Percentiles rank a stretch among this genome's conserved stretches.
These are phyloP conservation scores for Pyrus pyrifolia DNA, from an alignment of 306 rosid genomes.

Conservation along the genomic window DNA sequence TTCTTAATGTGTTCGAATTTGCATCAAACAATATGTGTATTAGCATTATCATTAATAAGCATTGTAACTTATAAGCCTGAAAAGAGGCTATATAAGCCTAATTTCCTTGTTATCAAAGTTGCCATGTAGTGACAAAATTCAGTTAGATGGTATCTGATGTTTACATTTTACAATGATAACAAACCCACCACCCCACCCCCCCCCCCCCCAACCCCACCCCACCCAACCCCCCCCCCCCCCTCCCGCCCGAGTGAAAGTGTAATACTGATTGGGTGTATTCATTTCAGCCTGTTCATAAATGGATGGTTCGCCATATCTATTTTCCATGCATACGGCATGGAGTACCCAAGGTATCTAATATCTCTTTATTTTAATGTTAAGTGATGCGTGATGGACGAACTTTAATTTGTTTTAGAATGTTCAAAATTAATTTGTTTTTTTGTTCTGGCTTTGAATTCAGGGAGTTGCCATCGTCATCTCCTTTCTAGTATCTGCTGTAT, in stretches of 20 bases:
- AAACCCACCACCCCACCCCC: too few relatives aligned
- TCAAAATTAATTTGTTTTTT: not conserved
- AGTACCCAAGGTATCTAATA: constrained; percentile 63
- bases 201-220: too few relatives aligned
- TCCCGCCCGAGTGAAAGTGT: not conserved
- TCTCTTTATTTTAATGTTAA: not conserved
- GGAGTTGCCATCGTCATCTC: constrained; percentile 58
- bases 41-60: not conserved
- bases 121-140: not conserved
- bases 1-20: not conserved
- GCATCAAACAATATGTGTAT: not conserved
- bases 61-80: not conserved
- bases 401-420: not conserved
- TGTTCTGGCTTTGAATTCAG: constrained; percentile 34
- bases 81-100: not conserved
- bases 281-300: constrained; percentile 91
- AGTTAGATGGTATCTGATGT: not conserved
- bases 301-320: constrained; percentile 96
- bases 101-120: not conserved
- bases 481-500: constrained; percentile 81
- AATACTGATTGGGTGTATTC: not conserved
- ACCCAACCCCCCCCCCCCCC: too few relatives aligned
- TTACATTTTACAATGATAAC: not conserved
- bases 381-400: not conserved
- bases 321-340: constrained; percentile 83